Evolutionary conservation across 2,329 filamentous ascomycete species (phyloP).

Genomic region (Daldinia sp.): DNA sequence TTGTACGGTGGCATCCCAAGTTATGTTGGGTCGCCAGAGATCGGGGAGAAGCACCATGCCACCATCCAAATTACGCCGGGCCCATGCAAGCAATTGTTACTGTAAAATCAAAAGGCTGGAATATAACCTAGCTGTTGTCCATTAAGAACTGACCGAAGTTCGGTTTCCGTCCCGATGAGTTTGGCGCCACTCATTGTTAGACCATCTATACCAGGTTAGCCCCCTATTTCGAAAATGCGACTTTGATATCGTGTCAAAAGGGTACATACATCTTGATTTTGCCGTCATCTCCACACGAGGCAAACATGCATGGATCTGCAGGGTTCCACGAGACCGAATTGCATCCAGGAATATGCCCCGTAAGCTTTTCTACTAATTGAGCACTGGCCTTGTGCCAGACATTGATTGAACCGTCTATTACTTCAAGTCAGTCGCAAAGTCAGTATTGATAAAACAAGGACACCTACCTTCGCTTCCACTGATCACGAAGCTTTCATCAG

Average conservation of each 20-base stretch:
- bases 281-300: slow-evolving; percentile 89
- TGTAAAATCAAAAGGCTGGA: slow-evolving; percentile 26
- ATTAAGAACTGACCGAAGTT: slow-evolving; percentile 41
- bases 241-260: neutral
- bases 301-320: slow-evolving; percentile 83
- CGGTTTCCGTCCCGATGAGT: slow-evolving; percentile 38
- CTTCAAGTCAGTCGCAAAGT: slow-evolving; percentile 18
- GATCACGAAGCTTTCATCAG: slow-evolving; percentile 89
- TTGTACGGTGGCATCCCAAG: neutral
- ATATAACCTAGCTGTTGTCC: slow-evolving; percentile 17
- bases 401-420: slow-evolving; percentile 73
- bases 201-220: slow-evolving; percentile 53
- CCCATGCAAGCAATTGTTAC: slow-evolving; percentile 39
- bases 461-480: slow-evolving; percentile 87
- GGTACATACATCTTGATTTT: slow-evolving; percentile 83
- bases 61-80: slow-evolving; percentile 41
- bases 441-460: neutral
- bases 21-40: slow-evolving; percentile 14
- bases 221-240: neutral
- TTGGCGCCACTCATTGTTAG: slow-evolving; percentile 53
- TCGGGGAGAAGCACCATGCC: slow-evolving; percentile 32
- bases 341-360: slow-evolving; percentile 80
- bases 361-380: slow-evolving; percentile 78
- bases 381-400: slow-evolving; percentile 94
- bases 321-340: slow-evolving; percentile 95